A percentile compares a stretch with the other conserved stretches of the same genome.
These are phyloP conservation scores for Spencermartinsiella ligniputridi DNA, from an alignment of 1,139 yeast species.

Conservation along the genomic window DNA sequence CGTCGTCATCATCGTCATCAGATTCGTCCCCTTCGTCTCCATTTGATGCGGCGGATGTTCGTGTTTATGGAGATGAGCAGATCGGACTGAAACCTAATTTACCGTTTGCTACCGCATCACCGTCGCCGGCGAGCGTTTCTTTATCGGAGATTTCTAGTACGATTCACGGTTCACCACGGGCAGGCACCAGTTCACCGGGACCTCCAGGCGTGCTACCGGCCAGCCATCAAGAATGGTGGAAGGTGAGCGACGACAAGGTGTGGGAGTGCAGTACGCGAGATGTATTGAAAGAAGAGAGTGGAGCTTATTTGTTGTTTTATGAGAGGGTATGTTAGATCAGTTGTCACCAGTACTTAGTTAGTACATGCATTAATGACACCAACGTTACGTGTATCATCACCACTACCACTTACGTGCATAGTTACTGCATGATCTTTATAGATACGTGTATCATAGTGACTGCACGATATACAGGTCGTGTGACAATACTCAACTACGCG, in stretches of 20 bases:
- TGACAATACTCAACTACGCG: too few relatives aligned
- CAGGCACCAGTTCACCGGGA: constrained; percentile 4
- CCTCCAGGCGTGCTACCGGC: constrained; percentile 1
- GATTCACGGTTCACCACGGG: constrained; percentile 2
- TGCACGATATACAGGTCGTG: too few relatives aligned
- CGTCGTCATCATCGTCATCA: constrained; percentile 10
- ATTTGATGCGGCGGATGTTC: constrained; percentile 7
- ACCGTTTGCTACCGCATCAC: constrained; percentile 20
- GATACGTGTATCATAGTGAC: too few relatives aligned
- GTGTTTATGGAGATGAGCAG: not conserved
- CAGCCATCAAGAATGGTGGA: constrained; percentile 53
- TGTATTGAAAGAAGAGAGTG: constrained; percentile 63
- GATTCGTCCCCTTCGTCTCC: constrained; percentile 4
- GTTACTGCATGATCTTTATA: too few relatives aligned
- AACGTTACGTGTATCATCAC: too few relatives aligned
- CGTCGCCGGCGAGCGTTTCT: constrained; percentile 22
- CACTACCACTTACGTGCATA: too few relatives aligned
- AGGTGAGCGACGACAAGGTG: constrained; percentile 71
- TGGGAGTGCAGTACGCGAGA: constrained; percentile 58
- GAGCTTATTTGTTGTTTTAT: constrained; percentile 80
- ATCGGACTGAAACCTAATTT: constrained; percentile 7
- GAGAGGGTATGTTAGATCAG: too few relatives aligned
- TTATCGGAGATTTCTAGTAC: constrained; percentile 17
- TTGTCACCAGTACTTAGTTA: too few relatives aligned
- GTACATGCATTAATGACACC: too few relatives aligned